A percentile compares a stretch with the other conserved stretches of the same genome.
Evolutionary conservation across 371 early-diverging fungal genomes (phyloP).

Genomic region (Rhizopus delemar): DNA sequence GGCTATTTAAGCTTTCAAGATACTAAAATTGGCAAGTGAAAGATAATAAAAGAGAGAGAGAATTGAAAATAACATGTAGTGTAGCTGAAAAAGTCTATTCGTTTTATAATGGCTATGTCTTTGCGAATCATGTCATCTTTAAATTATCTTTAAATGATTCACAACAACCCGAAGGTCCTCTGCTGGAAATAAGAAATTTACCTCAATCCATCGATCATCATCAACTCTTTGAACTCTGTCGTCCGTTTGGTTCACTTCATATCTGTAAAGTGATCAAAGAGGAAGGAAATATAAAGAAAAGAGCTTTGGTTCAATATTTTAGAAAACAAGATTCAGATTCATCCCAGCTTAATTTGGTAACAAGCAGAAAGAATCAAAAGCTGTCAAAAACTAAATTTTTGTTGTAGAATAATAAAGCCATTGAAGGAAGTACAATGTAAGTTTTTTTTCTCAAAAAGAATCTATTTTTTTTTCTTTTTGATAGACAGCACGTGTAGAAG

Average conservation of each 20-base stretch:
- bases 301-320: slow-evolving; percentile 43
- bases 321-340: slow-evolving; percentile 29
- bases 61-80: too few relatives aligned
- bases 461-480: background rate
- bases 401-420: slow-evolving; percentile 19
- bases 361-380: background rate
- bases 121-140: slow-evolving; percentile 28
- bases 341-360: slow-evolving; percentile 34
- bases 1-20: slow-evolving; percentile 34
- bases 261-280: slow-evolving; percentile 32
- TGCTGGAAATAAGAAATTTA: slow-evolving; percentile 35
- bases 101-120: slow-evolving; percentile 34
- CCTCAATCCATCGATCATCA: slow-evolving; percentile 29
- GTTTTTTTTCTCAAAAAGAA: background rate
- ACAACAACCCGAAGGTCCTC: slow-evolving; percentile 23
- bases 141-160: slow-evolving; percentile 27
- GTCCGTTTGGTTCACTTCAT: slow-evolving; percentile 44
- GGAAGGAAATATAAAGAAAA: slow-evolving; percentile 21
- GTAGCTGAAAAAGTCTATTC: slow-evolving; percentile 45
- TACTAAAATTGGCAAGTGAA: slow-evolving; percentile 30
- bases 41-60: background rate
- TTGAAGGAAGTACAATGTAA: slow-evolving; percentile 26
- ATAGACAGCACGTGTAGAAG: background rate
- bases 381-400: background rate
- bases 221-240: slow-evolving; percentile 36